These are phyloP conservation scores for Arthrinium phaeospermum DNA, from an alignment of 2,329 filamentous ascomycete genomes.

Conservation along the genomic window DNA sequence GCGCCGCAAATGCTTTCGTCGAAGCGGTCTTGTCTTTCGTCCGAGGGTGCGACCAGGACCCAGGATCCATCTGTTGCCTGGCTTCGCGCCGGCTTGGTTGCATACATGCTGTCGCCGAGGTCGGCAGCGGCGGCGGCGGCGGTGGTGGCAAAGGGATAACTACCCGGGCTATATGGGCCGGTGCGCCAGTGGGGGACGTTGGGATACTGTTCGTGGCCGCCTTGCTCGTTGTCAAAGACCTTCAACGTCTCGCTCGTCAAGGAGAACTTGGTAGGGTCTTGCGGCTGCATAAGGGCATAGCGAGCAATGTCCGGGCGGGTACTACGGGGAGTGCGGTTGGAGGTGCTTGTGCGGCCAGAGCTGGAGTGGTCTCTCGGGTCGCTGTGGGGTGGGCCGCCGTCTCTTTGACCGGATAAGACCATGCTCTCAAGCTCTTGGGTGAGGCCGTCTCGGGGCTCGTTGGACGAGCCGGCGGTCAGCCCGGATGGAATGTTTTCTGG, in stretches of 20 bases:
- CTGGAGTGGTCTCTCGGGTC: background rate
- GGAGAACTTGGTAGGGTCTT: background rate
- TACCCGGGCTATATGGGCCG: slow-evolving; percentile 15
- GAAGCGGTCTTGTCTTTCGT: slow-evolving; percentile 15
- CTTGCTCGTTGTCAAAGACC: slow-evolving; percentile 25
- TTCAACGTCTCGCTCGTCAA: slow-evolving; percentile 29
- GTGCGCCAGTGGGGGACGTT: slow-evolving; percentile 28
- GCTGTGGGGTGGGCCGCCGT: background rate
- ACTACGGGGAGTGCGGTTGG: background rate
- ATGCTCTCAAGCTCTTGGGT: background rate
- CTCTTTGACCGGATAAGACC: background rate
- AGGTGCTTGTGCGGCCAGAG: background rate
- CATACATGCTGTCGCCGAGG: slow-evolving; percentile 25
- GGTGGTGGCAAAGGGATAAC: background rate
- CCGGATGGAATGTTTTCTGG: slow-evolving; percentile 29
- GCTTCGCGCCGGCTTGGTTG: slow-evolving; percentile 22
- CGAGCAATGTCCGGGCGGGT: background rate
- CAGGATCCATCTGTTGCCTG: slow-evolving; percentile 24
- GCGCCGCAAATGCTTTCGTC: slow-evolving; percentile 21
- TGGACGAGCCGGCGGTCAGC: slow-evolving; percentile 21
- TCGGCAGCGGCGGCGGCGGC: slow-evolving; percentile 20
- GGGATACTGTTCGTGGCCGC: slow-evolving; percentile 22
- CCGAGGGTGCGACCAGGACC: slow-evolving; percentile 1
- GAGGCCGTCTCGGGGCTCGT: background rate
- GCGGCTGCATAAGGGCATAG: background rate